Evolutionary conservation across 1,284 basidiomycete genomes (phyloP), one percentile per base, ranked within the genome.

Genomic region (Mycena citricolor): DNA sequence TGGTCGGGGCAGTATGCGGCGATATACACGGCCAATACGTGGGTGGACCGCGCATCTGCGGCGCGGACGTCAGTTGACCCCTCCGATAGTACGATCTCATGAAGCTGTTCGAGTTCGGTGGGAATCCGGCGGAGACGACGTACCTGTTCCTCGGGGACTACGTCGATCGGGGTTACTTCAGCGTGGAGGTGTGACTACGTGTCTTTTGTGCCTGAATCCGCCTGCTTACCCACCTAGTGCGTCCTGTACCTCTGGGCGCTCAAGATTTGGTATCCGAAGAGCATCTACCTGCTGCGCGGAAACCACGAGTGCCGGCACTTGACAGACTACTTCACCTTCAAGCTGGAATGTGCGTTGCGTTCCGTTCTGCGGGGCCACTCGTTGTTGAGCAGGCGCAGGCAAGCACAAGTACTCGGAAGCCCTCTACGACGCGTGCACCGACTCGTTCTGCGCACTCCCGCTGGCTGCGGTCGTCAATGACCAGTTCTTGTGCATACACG

Each of bases 1-100:
- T 13, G 19, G 12, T 11, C 1, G 28, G 22, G 12, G 22, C 54
- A 91, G 90, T 94, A 17, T 93, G 90, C 63, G 92, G 91, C 49
- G 92, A 97, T 66, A 94, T 93, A 36, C 90, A 94, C 58, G 90
- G 90, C 3, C 92, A 95, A 86, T 95, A 95, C 68, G 89, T 94
- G 64, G 64, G 90, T 71, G 26, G 25, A 36, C 48, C 39, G 24
- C 34, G 6, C 29, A 21, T 32, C 29, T 12, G 42, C 8, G 28
- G 45, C 29, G 47, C 20, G 23, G 36, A 54, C 55, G 61, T 42
- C 63, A 60, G 42, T 32, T 25, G 28, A 52, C 38, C 24, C 28
- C 25, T 28, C 51, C 10, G 39, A 44, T 58, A 93, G 89, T 93
- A 88, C 58, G 90, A 97, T 67, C 72, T 97, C 52, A 93, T 95